These are phyloP conservation scores for Nigrospora oryzae DNA, from an alignment of 2,329 filamentous ascomycete genomes.

Conservation along the genomic window DNA sequence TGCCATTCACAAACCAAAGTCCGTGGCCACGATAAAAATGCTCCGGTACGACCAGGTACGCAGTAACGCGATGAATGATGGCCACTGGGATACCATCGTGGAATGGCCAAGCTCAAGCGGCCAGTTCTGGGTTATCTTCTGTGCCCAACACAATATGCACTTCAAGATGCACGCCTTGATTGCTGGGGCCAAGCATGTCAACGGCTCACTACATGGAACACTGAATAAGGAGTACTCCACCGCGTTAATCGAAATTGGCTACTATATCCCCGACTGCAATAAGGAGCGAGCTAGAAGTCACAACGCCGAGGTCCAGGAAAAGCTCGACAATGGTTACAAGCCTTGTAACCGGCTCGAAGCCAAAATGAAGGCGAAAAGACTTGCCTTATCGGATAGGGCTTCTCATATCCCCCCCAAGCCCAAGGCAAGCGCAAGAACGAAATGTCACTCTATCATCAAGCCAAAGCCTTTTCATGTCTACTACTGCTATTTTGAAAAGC, in stretches of 20 bases:
- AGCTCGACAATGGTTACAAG: constrained; percentile 21
- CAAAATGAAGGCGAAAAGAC: no score
- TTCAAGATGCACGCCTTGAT: constrained; percentile 23
- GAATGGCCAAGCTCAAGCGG: constrained; percentile 17
- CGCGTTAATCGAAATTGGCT: constrained; percentile 24
- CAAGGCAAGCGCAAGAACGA: no score
- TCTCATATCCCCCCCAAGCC: no score
- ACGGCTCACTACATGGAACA: constrained; percentile 18
- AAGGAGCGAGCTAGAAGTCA: constrained; percentile 18
- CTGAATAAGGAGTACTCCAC: constrained; percentile 17
- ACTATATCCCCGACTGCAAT: constrained; percentile 23
- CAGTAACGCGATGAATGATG: not conserved
- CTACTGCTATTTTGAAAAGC: constrained; percentile 17
- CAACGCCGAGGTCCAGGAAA: constrained; percentile 20
- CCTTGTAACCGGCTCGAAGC: no score
- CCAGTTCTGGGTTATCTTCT: constrained; percentile 28
- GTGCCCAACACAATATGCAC: constrained; percentile 26
- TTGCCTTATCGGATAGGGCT: no score
- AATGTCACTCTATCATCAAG: constrained; percentile 7
- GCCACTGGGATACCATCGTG: constrained; percentile 13
- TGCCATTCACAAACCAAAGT: no score
- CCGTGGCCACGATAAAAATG: no score
- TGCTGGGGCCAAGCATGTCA: constrained; percentile 30
- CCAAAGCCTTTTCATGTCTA: constrained; percentile 25
- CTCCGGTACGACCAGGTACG: no score